Evolutionary conservation across 257 asterid species (phyloP).

Genomic region (Solanum neorickii): DNA sequence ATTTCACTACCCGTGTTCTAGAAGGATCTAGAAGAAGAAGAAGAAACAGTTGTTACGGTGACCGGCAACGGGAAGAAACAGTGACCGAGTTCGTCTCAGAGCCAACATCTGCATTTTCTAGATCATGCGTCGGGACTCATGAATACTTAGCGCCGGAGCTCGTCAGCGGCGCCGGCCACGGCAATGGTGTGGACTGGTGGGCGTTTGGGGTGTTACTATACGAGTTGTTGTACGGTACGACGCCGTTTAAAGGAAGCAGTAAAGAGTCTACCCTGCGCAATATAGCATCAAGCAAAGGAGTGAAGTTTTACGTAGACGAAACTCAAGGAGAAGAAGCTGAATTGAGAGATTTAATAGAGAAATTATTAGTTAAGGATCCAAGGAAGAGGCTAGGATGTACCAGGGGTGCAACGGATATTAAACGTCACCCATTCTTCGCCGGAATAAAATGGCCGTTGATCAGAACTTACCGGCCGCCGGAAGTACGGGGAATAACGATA

Average conservation of each 20-base stretch:
- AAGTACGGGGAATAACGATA: conserved; percentile 52
- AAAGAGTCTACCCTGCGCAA: conserved; percentile 90
- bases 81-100: conserved; percentile 70
- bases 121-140: conserved; percentile 83
- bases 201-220: conserved; percentile 73
- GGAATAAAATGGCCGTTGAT: conserved; percentile 92
- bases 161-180: conserved; percentile 64
- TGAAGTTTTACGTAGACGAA: conserved; percentile 26
- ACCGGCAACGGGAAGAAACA: conserved; percentile 20
- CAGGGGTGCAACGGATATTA: conserved; percentile 83
- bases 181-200: conserved; percentile 98
- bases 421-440: conserved; percentile 79
- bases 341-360: conserved; percentile 61
- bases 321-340: conserved; percentile 25
- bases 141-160: conserved; percentile 84
- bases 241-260: conserved; percentile 75
- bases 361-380: conserved; percentile 64
- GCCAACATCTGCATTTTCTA: conserved; percentile 69
- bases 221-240: conserved; percentile 55
- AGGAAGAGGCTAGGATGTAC: conserved; percentile 68
- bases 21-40: neutral
- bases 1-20: conserved; percentile 9
- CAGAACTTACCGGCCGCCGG: conserved; percentile 74
- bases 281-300: conserved; percentile 63
- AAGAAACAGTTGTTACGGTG: conserved; percentile 1